phyloP scores from a whole-genome alignment of 805 yeast species.

The Hanseniaspora nectarophila region DNA sequence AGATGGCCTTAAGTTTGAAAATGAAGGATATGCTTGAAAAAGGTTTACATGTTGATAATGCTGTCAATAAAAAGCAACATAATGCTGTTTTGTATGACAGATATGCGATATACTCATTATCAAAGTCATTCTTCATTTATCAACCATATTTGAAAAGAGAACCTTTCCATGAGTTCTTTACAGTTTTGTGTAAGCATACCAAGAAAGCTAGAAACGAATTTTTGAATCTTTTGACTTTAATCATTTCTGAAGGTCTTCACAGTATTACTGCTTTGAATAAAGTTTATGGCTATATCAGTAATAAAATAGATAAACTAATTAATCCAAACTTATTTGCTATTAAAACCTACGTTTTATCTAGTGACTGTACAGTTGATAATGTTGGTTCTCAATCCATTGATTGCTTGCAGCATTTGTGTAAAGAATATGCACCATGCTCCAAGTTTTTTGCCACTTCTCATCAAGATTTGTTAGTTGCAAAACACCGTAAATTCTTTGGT shows the following conservation, averaged over 20 bases:
- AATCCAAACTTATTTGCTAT: constrained; percentile 15
- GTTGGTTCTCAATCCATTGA: constrained; percentile 73
- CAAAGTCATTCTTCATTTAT: constrained; percentile 63
- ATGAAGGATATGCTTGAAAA: neutral
- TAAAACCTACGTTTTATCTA: constrained; percentile 17
- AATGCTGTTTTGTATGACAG: constrained; percentile 63
- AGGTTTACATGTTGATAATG: neutral
- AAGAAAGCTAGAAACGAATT: constrained; percentile 71
- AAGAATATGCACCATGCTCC: neutral
- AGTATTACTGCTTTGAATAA: constrained; percentile 51
- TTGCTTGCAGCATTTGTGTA: constrained; percentile 43
- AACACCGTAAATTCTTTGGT: constrained; percentile 24
- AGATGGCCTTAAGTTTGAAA: neutral
- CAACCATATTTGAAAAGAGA: constrained; percentile 53
- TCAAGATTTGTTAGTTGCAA: constrained; percentile 36
- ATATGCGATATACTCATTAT: constrained; percentile 59
- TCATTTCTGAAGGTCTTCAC: constrained; percentile 63
- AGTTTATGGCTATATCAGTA: constrained; percentile 46
- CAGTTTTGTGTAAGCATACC: constrained; percentile 50
- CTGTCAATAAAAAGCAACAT: constrained; percentile 29
- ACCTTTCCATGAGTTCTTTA: constrained; percentile 50
- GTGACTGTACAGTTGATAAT: constrained; percentile 52
- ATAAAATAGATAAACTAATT: constrained; percentile 25
- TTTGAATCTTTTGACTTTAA: constrained; percentile 50
- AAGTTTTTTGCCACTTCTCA: constrained; percentile 72